phyloP scores from a whole-genome alignment of 2,329 filamentous ascomycete species.

The Colletotrichum liriopes region DNA sequence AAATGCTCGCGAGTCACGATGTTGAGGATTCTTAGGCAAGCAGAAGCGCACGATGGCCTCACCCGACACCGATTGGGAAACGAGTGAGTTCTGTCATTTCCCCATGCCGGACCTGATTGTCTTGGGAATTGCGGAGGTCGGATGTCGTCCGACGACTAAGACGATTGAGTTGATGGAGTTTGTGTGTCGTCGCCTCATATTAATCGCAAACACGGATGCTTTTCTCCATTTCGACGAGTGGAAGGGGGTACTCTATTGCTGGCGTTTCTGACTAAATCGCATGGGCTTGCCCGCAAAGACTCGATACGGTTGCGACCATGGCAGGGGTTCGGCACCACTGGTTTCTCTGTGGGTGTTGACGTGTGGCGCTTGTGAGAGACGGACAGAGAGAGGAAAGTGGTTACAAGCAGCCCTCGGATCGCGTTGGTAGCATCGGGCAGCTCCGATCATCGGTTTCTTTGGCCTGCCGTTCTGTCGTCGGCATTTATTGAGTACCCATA shows the following conservation, averaged over 20 bases:
- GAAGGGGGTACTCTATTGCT: background rate
- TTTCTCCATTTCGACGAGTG: background rate
- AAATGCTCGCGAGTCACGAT: background rate
- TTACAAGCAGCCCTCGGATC: background rate
- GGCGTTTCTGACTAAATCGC: background rate
- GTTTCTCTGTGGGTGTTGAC: background rate
- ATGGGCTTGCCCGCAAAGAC: background rate
- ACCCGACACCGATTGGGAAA: background rate
- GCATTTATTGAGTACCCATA: background rate
- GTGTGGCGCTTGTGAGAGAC: background rate
- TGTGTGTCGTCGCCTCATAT: background rate
- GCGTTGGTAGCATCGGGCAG: background rate
- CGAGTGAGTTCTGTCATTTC: background rate
- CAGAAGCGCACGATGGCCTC: background rate
- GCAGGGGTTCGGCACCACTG: background rate
- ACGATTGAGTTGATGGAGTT: background rate
- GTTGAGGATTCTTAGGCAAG: background rate
- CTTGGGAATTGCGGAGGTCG: background rate
- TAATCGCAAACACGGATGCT: background rate
- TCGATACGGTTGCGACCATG: background rate
- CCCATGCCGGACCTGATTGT: background rate
- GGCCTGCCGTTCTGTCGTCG: no score
- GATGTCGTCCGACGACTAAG: background rate
- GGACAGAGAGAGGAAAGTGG: background rate
- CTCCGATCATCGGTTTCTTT: background rate